Percentiles rank a stretch among this genome's conserved stretches.
Evolutionary conservation across 805 yeast genomes (phyloP).

Genomic region (Sugiyamaella valdiviana): DNA sequence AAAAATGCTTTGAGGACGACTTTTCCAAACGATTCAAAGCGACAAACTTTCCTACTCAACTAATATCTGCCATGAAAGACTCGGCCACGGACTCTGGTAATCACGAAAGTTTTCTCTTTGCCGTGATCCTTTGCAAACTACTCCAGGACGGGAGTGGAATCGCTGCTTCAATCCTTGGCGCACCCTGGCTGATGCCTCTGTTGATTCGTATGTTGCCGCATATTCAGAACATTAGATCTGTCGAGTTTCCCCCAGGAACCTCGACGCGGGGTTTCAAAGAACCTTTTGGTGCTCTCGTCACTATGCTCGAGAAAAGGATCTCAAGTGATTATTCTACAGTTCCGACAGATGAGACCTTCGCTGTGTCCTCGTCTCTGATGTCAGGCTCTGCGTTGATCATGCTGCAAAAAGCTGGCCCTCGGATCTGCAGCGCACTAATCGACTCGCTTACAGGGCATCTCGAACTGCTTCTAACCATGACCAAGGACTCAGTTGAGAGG

Average conservation of each 20-base stretch:
- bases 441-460: neutral
- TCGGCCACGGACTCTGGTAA: neutral
- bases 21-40: slow-evolving; percentile 13
- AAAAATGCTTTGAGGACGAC: slow-evolving; percentile 6
- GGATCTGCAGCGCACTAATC: neutral
- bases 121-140: slow-evolving; percentile 5
- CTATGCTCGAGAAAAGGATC: slow-evolving; percentile 1
- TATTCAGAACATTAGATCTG: slow-evolving; percentile 8
- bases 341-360: neutral
- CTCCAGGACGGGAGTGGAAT: slow-evolving; percentile 13
- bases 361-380: slow-evolving; percentile 9
- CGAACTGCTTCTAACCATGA: neutral
- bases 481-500: neutral
- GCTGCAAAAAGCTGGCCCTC: slow-evolving; percentile 6
- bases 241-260: neutral
- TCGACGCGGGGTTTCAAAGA: neutral
- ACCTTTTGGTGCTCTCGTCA: neutral
- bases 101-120: slow-evolving; percentile 10
- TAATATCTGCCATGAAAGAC: slow-evolving; percentile 6
- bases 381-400: slow-evolving; percentile 9
- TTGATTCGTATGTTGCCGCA: slow-evolving; percentile 11
- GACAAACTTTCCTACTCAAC: slow-evolving; percentile 9
- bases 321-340: slow-evolving; percentile 2
- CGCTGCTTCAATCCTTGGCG: slow-evolving; percentile 7
- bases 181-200: slow-evolving; percentile 1